Evolutionary conservation across 176 grass and related monocot genomes (phyloP), one percentile per base, ranked within the genome.

Genomic region (Echinochloa phyllopogon): DNA sequence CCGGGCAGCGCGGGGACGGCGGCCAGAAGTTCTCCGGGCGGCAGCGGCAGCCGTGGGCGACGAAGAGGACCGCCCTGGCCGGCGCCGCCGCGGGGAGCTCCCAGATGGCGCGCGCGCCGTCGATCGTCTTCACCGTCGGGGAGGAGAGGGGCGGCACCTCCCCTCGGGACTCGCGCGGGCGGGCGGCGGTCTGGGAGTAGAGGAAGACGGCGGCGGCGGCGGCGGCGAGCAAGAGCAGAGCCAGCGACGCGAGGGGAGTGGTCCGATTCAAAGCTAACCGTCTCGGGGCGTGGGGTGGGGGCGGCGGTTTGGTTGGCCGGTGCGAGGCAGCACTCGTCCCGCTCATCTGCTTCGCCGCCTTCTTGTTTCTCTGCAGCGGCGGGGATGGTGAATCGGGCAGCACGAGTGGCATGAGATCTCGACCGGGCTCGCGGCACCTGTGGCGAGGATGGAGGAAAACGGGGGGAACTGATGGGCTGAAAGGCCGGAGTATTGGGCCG

Each of bases 41-140:
- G 80, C 91, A 83, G 41, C 41, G 62, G 89, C 94, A 96, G n/a
- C 92, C 94, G 58, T 94, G 90, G 75, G 92, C 95, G 66, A 94
- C 23, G 63, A 97, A 87, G 73, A 94, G 77, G 58, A 92, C 77
- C 42, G 74, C 90, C 62, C 66, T 87, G 17, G 90, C 86, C 41
- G 86, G 83, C 40, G 50, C 74, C 47, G 59, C 58, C 21, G 81
- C 57, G 25, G 93, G 90, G 49, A 95, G 84, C 77, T 92, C 90
- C 93, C 87, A 95, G 76, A 95, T 90, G 27, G 69, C 55, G 74
- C 81, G 90, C 17, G 85, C 73, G 23, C 83, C 44, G 1, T 83
- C 83, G 16, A 75, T 25, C 25, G 74, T 78, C 21, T 66, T 70
- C 44, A 88, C 70, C 8, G 53, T 71, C 6, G 89, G 82, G 52